Base-by-base conservation (phyloP, 768 basidiomycete genomes). In the Clitopilus hobsonii region DNA sequence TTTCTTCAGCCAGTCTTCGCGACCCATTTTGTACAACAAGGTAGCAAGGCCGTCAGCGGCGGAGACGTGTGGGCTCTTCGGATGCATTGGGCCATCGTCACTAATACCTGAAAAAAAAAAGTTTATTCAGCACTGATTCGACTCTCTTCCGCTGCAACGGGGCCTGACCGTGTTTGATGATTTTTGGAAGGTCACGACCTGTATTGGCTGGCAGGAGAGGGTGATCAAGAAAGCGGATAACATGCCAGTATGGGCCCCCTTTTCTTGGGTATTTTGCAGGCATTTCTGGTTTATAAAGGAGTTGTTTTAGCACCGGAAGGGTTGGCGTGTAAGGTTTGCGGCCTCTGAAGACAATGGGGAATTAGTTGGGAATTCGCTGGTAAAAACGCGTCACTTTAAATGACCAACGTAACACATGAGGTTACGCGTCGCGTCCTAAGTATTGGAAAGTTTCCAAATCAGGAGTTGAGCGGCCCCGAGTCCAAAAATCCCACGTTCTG, bases 391-490 rank as follows among this genome's bases (percentile, higher is more conserved):
- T 36, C 32, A 36, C 32, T 36, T 36, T 3, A 14, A 36, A 36
- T 36, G 32, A 36, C 13, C 13, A 36, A 36, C 32, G 32, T n/a
- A n/a, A n/a, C 32, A 36, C 32, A n/a, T 36, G 32, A 36, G 13
- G 32, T 36, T 36, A 36, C 32, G 32, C 8, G 32, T 36, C 87
- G 6, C 83, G 88, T 74, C 88, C 82, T n/a, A n/a, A n/a, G n/a
- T n/a, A n/a, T n/a, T n/a, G n/a, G n/a, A n/a, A n/a, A n/a, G n/a
- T n/a, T n/a, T n/a, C n/a, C n/a, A n/a, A n/a, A n/a, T n/a, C n/a
- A n/a, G n/a, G n/a, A n/a, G n/a, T n/a, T n/a, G n/a, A n/a, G n/a
- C n/a, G n/a, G n/a, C n/a, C n/a, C n/a, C n/a, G n/a, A n/a, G n/a
- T n/a, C n/a, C n/a, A n/a, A n/a, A n/a, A n/a, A n/a, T n/a, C n/a